These are phyloP conservation scores for Williopsis jadinii DNA, from an alignment of 1,139 yeast genomes.

Conservation along the genomic window DNA sequence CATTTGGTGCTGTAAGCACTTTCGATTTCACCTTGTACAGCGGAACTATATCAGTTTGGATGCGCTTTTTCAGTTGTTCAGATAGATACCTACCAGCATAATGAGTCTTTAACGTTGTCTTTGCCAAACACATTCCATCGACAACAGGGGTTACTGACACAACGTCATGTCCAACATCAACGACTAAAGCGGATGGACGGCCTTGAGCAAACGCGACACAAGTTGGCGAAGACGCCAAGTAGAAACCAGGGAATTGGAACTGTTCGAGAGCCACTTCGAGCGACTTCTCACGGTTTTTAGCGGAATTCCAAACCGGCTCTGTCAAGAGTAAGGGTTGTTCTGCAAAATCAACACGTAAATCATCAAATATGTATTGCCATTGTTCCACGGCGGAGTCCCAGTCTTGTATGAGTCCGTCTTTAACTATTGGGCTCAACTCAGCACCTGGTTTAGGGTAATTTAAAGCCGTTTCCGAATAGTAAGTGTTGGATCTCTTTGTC, in stretches of 20 bases:
- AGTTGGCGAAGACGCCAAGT: constrained; percentile 78
- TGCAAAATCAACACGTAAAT: constrained; percentile 43
- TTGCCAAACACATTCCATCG: constrained; percentile 83
- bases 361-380: constrained; percentile 45
- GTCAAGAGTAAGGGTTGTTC: constrained; percentile 78
- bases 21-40: constrained; percentile 22
- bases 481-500: constrained; percentile 17
- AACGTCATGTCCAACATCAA: constrained; percentile 85
- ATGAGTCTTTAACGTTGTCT: constrained; percentile 60
- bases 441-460: constrained; percentile 45
- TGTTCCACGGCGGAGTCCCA: constrained; percentile 76
- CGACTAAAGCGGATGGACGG: constrained; percentile 86
- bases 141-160: constrained; percentile 86
- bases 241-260: constrained; percentile 78
- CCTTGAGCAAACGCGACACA: constrained; percentile 93
- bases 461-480: constrained; percentile 50
- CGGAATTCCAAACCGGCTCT: constrained; percentile 82
- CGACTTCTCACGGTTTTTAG: constrained; percentile 59
- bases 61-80: constrained; percentile 30
- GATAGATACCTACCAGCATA: constrained; percentile 56
- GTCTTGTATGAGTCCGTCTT: constrained; percentile 55
- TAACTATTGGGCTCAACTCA: constrained; percentile 51
- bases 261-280: constrained; percentile 72
- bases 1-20: constrained; percentile 9
- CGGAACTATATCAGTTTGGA: constrained; percentile 22